These are phyloP conservation scores for Drechslera avenae DNA, from an alignment of 2,329 filamentous ascomycete species.

Conservation along the genomic window DNA sequence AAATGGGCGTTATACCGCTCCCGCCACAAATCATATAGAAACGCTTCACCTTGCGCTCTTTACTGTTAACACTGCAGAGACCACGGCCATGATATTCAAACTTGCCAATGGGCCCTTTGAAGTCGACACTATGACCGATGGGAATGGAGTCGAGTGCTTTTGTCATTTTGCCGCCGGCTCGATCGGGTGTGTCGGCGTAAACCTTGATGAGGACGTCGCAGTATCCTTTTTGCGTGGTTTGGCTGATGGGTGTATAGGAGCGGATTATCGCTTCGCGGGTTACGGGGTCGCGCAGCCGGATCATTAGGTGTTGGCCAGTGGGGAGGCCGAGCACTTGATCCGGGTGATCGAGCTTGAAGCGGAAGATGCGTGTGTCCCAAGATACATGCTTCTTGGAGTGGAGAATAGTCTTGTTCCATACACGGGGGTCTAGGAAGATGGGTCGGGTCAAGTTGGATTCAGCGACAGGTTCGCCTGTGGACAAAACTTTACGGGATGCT, in stretches of 20 bases:
- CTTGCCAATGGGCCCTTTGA: constrained; percentile 87
- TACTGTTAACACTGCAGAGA: constrained; percentile 64
- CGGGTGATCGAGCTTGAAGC: constrained; percentile 74
- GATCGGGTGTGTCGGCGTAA: constrained; percentile 66
- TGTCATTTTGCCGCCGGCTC: constrained; percentile 79
- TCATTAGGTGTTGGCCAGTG: constrained; percentile 84
- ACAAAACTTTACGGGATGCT: constrained; percentile 61
- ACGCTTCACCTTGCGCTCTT: constrained; percentile 61
- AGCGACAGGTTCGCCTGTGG: constrained; percentile 51
- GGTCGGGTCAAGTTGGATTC: constrained; percentile 56
- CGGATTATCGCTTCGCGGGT: constrained; percentile 77
- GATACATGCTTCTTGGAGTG: constrained; percentile 72
- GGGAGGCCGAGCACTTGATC: constrained; percentile 76
- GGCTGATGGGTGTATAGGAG: constrained; percentile 83
- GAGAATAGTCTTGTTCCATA: constrained; percentile 76
- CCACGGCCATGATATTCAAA: constrained; percentile 79
- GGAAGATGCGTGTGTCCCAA: constrained; percentile 80
- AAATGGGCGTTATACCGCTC: constrained; percentile 91
- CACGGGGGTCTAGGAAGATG: constrained; percentile 72
- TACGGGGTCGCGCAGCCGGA: constrained; percentile 75
- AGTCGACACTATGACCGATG: constrained; percentile 74
- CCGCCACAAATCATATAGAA: constrained; percentile 90
- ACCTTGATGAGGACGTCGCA: constrained; percentile 83
- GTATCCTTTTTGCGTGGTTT: constrained; percentile 63
- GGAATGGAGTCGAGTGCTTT: constrained; percentile 75